A percentile compares a stretch with the other conserved stretches of the same genome.
These are phyloP conservation scores for Puccinia novopanici DNA, from an alignment of 1,284 basidiomycete species.

Conservation along the genomic window DNA sequence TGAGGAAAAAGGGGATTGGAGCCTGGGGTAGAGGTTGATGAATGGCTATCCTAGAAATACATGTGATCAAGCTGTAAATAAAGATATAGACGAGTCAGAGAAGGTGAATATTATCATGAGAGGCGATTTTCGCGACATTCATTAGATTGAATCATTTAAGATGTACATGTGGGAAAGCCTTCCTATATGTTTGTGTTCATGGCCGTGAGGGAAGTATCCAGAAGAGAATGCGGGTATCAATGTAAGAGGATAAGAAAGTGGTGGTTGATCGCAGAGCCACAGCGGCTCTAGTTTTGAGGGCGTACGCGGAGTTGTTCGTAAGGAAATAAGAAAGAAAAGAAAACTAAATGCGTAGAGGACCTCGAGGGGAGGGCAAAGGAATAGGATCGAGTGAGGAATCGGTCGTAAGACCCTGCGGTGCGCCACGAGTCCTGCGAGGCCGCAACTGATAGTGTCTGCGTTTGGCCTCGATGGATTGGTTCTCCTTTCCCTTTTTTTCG, in stretches of 20 bases:
- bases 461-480: neutral
- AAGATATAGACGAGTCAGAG: neutral
- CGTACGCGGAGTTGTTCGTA: neutral
- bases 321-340: neutral
- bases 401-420: neutral
- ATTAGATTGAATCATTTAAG: neutral
- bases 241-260: neutral
- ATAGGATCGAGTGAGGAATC: neutral
- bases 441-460: neutral
- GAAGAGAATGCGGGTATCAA: neutral
- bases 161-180: neutral
- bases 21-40: neutral
- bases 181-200: neutral
- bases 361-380: neutral
- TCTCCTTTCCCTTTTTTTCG: constrained; percentile 9
- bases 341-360: constrained; percentile 1
- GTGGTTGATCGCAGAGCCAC: neutral
- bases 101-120: neutral
- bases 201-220: constrained; percentile 1
- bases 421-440: neutral
- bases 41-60: constrained; percentile 18
- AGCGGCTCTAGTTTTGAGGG: neutral
- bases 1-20: neutral
- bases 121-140: neutral
- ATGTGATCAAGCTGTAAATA: neutral